Conservation (phyloP, 2,329 filamentous ascomycete genomes). For the Ophiostoma piceae region DNA sequence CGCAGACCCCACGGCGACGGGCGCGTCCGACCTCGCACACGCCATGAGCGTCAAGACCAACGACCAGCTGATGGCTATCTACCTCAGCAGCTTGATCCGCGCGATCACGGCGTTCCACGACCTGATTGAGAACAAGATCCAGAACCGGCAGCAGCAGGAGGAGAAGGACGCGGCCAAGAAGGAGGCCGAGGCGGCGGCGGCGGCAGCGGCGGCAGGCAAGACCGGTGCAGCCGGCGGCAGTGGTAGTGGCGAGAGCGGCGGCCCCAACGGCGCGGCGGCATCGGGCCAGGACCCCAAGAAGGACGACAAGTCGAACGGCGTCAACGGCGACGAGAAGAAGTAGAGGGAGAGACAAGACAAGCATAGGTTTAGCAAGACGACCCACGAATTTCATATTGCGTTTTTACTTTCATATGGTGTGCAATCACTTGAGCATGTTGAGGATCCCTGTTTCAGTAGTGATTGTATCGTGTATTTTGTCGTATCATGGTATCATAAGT, state of each 20-base stretch:
- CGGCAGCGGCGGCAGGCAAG: conserved; percentile 30
- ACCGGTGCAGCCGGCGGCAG: not conserved
- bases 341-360: conserved; percentile 24
- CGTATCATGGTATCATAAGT: not conserved
- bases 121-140: conserved; percentile 98
- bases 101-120: conserved; percentile 99
- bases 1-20: conserved; percentile 44
- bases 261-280: conserved; percentile 37
- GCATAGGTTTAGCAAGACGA: not conserved
- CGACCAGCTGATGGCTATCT: conserved; percentile 97
- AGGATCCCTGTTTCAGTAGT: conserved; percentile 11
- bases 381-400: not conserved
- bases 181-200: conserved; percentile 36
- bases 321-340: conserved; percentile 30
- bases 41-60: conserved; percentile 99
- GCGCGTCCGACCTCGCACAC: conserved; percentile 80
- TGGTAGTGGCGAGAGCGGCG: conserved; percentile 37
- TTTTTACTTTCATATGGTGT: not conserved
- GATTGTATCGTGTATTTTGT: not conserved
- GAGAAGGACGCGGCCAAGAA: conserved; percentile 85
- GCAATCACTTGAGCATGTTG: not conserved
- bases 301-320: conserved; percentile 37
- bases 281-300: conserved; percentile 42
- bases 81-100: conserved; percentile 90
- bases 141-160: conserved; percentile 94